Conservation (phyloP, 495 filamentous ascomycete species). For the Talaromyces trachyspermus region DNA sequence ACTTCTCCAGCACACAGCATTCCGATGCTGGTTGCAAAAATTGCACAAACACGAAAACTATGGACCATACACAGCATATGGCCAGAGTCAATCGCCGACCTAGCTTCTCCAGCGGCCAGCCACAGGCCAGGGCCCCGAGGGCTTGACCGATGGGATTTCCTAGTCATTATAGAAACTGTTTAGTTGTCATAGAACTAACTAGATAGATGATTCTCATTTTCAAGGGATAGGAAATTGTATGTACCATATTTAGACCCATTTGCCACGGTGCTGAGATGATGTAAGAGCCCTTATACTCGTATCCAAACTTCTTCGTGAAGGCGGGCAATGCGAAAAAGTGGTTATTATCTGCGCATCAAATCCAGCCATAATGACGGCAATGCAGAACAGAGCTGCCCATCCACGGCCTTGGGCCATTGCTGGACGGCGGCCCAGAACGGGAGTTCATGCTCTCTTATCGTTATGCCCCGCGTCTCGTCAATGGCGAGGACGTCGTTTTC, state of each 20-base stretch:
- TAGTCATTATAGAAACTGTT: no score
- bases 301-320: constrained; percentile 29
- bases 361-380: constrained; percentile 14
- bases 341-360: constrained; percentile 37
- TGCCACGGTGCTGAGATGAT: constrained; percentile 30
- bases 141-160: constrained; percentile 29
- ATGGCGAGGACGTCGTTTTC: constrained; percentile 6
- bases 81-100: constrained; percentile 46
- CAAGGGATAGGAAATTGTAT: neutral
- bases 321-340: constrained; percentile 26
- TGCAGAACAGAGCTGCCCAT: constrained; percentile 6
- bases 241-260: constrained; percentile 25
- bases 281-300: constrained; percentile 18
- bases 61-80: constrained; percentile 10
- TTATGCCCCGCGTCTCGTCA: constrained; percentile 5
- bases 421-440: constrained; percentile 1
- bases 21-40: constrained; percentile 20
- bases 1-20: constrained; percentile 13
- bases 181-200: no score
- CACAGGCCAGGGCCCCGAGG: constrained; percentile 31
- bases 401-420: constrained; percentile 5
- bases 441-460: constrained; percentile 1
- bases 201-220: constrained; percentile 29
- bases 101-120: constrained; percentile 34
- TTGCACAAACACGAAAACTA: constrained; percentile 12